Conservation (phyloP, 1,284 basidiomycete genomes). For the Ceratobasidium sp. region DNA sequence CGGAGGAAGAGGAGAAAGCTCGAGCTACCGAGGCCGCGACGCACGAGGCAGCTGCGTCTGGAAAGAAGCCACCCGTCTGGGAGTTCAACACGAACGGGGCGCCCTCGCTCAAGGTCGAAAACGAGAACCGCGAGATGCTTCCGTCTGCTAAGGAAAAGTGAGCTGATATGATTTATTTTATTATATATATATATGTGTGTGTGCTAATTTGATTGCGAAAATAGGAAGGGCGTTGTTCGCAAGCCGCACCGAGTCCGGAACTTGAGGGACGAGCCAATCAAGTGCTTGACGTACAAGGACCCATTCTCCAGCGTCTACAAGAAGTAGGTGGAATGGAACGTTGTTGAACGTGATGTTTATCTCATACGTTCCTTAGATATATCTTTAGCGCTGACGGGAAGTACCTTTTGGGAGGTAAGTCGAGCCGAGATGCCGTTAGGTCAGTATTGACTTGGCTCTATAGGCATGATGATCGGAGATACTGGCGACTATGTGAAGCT, state of each 20-base stretch:
- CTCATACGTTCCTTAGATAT: constrained; percentile 58
- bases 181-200: background rate
- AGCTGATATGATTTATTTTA: too few species aligned
- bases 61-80: constrained; percentile 48
- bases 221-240: background rate
- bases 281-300: constrained; percentile 78
- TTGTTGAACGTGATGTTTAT: background rate
- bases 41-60: background rate
- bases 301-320: constrained; percentile 80
- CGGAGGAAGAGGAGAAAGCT: constrained; percentile 33
- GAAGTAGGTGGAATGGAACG: constrained; percentile 61
- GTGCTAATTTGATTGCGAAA: background rate
- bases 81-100: constrained; percentile 35
- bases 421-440: background rate
- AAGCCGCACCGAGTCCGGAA: constrained; percentile 19
- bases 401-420: constrained; percentile 74
- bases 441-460: background rate
- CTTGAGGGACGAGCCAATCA: constrained; percentile 64
- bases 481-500: constrained; percentile 79
- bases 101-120: constrained; percentile 14
- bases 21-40: background rate
- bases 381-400: constrained; percentile 83
- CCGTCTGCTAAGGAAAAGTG: constrained; percentile 13
- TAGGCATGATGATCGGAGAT: constrained; percentile 81
- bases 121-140: background rate